Evolutionary conservation across 352 stramenopile species (phyloP).

Genomic region (Pythium apleroticum): DNA sequence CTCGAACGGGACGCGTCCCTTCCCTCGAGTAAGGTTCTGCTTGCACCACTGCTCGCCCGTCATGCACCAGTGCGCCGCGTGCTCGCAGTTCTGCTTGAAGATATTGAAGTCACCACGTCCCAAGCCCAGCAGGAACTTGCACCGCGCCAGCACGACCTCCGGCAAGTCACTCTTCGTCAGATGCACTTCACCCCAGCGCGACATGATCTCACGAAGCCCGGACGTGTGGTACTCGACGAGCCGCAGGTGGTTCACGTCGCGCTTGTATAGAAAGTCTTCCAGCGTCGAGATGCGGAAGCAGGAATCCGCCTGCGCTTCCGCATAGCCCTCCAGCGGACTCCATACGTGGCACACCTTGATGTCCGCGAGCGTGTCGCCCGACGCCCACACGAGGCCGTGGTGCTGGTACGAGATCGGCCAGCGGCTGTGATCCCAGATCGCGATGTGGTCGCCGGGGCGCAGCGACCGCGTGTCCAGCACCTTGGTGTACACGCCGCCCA

Average conservation of each 20-base stretch:
- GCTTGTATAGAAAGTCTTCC: constrained; percentile 76
- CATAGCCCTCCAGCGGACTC: constrained; percentile 74
- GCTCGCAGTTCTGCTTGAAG: constrained; percentile 88
- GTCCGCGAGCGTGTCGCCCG: constrained; percentile 56
- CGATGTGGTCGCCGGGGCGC: constrained; percentile 80
- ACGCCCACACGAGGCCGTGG: constrained; percentile 84
- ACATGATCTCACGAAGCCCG: constrained; percentile 71
- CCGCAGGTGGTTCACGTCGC: constrained; percentile 56
- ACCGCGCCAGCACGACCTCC: constrained; percentile 78
- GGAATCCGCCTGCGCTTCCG: constrained; percentile 79
- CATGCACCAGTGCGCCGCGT: constrained; percentile 88
- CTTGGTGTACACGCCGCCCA: constrained; percentile 81
- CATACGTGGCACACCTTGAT: constrained; percentile 85
- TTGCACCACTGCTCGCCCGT: constrained; percentile 90
- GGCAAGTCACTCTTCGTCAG: constrained; percentile 79
- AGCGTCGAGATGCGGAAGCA: constrained; percentile 87
- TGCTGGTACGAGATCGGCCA: constrained; percentile 88
- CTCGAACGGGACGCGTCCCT: constrained; percentile 78
- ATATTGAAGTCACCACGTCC: constrained; percentile 85
- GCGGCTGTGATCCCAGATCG: constrained; percentile 84
- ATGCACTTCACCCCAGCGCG: constrained; percentile 85
- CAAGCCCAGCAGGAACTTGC: constrained; percentile 79
- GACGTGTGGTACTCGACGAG: constrained; percentile 89
- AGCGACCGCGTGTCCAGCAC: constrained; percentile 72
- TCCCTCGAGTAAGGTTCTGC: constrained; percentile 74